These are phyloP conservation scores for Zostera marina DNA, from an alignment of 116 monocot species.

Conservation along the genomic window DNA sequence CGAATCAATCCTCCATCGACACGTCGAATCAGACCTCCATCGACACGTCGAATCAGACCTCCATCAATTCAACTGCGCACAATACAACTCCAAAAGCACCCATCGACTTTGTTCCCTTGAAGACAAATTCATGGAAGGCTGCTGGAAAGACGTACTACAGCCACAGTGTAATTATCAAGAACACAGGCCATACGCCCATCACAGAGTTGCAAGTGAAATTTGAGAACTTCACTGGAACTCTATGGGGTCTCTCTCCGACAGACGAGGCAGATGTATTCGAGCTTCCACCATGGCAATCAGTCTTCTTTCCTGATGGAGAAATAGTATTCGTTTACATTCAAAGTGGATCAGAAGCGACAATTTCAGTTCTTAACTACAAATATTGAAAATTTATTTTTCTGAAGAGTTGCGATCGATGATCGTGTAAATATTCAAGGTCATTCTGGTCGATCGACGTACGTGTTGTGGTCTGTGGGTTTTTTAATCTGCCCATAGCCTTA, in stretches of 20 bases:
- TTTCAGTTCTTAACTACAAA: slow-evolving; percentile 34
- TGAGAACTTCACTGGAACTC: slow-evolving; percentile 40
- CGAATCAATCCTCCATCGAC: no score
- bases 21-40: no score
- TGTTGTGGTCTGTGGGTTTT: no score
- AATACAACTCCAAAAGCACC: slow-evolving; percentile 25
- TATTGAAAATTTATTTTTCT: neutral
- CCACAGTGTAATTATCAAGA: slow-evolving; percentile 51
- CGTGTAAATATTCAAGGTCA: no score
- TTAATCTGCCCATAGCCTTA: no score
- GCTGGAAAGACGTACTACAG: slow-evolving; percentile 38
- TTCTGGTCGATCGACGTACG: no score
- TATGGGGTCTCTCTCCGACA: slow-evolving; percentile 51
- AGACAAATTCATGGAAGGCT: slow-evolving; percentile 43
- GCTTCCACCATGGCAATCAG: slow-evolving; percentile 43
- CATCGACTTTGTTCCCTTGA: slow-evolving; percentile 50
- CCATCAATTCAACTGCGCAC: no score
- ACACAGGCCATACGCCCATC: slow-evolving; percentile 36
- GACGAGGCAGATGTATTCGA: slow-evolving; percentile 27
- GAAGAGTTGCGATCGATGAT: no score
- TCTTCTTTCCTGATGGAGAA: slow-evolving; percentile 23
- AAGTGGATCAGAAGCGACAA: slow-evolving; percentile 44
- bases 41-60: no score
- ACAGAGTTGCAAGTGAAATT: slow-evolving; percentile 35
- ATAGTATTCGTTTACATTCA: slow-evolving; percentile 68